phyloP scores from a whole-genome alignment of 768 basidiomycete genomes.

The Phaffia australis region DNA sequence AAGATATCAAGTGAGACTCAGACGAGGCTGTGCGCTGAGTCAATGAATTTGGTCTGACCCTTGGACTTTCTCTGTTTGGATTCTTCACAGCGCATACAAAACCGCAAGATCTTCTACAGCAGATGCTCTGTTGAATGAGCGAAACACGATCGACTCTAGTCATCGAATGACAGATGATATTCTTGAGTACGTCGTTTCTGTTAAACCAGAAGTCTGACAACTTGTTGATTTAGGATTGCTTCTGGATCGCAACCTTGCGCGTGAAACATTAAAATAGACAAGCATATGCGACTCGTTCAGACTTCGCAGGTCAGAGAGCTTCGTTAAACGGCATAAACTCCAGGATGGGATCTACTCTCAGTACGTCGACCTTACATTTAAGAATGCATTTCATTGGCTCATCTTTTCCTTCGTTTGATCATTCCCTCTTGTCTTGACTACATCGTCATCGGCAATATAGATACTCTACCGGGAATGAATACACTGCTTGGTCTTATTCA shows the following conservation, averaged over 20 bases:
- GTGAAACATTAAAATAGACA: conserved; percentile 48
- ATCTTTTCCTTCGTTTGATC: conserved; percentile 12
- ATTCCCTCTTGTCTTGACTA: not conserved
- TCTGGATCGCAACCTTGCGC: not conserved
- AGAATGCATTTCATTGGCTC: not conserved
- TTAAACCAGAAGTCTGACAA: not conserved
- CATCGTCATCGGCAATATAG: conserved; percentile 39
- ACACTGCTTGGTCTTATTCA: conserved; percentile 85
- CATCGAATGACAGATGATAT: conserved; percentile 91
- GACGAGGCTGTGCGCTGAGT: not conserved
- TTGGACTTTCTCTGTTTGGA: conserved; percentile 3
- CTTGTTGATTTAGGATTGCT: not conserved
- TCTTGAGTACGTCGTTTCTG: conserved; percentile 52
- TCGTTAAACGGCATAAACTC: conserved; percentile 68
- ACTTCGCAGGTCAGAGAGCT: conserved; percentile 71
- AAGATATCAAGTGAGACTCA: conserved; percentile 77
- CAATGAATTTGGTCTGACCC: not conserved
- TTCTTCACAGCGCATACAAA: conserved; percentile 65
- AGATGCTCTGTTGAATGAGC: conserved; percentile 76
- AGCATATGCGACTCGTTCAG: conserved; percentile 91
- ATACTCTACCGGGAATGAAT: conserved; percentile 87
- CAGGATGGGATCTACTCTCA: conserved; percentile 70
- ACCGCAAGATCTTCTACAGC: conserved; percentile 55
- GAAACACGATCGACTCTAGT: conserved; percentile 78
- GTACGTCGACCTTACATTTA: conserved; percentile 43